Evolutionary conservation across 768 basidiomycete species (phyloP).

Genomic region (Ephemerocybe angulata): DNA sequence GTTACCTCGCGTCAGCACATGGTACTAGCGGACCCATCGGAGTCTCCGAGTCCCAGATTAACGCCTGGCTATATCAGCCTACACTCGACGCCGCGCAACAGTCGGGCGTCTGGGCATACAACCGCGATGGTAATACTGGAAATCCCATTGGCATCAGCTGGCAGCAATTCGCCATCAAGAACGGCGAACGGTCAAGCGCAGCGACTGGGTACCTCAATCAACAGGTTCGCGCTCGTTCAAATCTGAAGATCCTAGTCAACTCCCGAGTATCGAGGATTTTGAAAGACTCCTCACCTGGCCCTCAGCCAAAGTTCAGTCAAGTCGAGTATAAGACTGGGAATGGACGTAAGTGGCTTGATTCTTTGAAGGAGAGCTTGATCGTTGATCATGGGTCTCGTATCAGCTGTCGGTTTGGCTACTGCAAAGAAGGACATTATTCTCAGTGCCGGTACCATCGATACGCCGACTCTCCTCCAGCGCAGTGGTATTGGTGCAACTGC

Average conservation of each 20-base stretch:
- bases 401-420: neutral
- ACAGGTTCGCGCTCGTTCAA: constrained; percentile 19
- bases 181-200: constrained; percentile 17
- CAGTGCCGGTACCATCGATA: constrained; percentile 34
- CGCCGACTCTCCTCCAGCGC: constrained; percentile 27
- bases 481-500: constrained; percentile 32
- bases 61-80: constrained; percentile 29
- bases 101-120: constrained; percentile 20
- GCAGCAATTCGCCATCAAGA: constrained; percentile 5
- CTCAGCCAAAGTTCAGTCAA: constrained; percentile 16
- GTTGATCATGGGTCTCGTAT: neutral
- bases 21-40: constrained; percentile 25
- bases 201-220: constrained; percentile 28
- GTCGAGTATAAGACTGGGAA: constrained; percentile 17
- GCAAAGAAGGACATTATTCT: constrained; percentile 36
- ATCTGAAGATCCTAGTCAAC: constrained; percentile 28
- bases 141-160: constrained; percentile 8
- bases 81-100: constrained; percentile 11
- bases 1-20: constrained; percentile 33
- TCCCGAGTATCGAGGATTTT: constrained; percentile 26
- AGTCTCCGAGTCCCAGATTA: constrained; percentile 25
- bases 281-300: constrained; percentile 11
- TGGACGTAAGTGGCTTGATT: neutral
- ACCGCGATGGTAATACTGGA: constrained; percentile 6
- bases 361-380: neutral